These are phyloP conservation scores for Mrakiaceae sp. DNA, from an alignment of 1,284 basidiomycete species.

Conservation along the genomic window DNA sequence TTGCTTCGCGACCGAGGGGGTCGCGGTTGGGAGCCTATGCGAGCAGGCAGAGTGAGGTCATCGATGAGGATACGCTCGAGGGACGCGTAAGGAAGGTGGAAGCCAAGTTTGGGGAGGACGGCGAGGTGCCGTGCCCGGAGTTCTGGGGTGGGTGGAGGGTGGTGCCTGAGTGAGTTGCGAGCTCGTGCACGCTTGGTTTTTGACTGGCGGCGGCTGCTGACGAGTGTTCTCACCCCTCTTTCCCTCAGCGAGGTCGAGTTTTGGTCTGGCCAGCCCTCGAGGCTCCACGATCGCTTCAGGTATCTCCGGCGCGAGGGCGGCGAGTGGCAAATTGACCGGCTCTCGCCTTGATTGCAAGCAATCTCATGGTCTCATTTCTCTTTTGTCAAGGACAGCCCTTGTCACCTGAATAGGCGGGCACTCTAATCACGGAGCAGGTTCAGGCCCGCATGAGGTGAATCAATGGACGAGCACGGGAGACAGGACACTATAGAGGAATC, in stretches of 20 bases:
- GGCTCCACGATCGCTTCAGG: slow-evolving; percentile 76
- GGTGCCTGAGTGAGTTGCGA: slow-evolving; percentile 60
- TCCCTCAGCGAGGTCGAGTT: slow-evolving; percentile 64
- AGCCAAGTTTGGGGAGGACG: slow-evolving; percentile 47
- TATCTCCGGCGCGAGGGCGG: slow-evolving; percentile 52
- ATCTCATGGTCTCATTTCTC: too few species aligned
- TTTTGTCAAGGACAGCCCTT: too few species aligned
- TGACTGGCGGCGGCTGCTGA: background rate
- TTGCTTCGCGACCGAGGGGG: slow-evolving; percentile 66
- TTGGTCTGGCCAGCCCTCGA: slow-evolving; percentile 81
- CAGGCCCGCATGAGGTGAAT: too few species aligned
- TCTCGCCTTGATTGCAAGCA: slow-evolving; percentile 47
- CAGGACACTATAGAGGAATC: too few species aligned
- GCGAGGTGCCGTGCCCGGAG: slow-evolving; percentile 66
- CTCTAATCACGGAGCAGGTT: too few species aligned
- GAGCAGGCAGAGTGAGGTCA: slow-evolving; percentile 68
- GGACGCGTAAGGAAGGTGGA: slow-evolving; percentile 50
- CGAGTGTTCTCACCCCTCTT: background rate
- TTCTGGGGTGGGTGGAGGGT: slow-evolving; percentile 97
- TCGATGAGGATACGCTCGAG: slow-evolving; percentile 49
- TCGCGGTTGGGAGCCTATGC: slow-evolving; percentile 87
- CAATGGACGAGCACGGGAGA: too few species aligned
- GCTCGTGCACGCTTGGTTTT: too few species aligned
- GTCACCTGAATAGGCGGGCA: too few species aligned
- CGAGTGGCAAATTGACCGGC: slow-evolving; percentile 59